These are phyloP conservation scores for Gautieria morchelliformis DNA, from an alignment of 768 basidiomycete genomes.

Conservation along the genomic window DNA sequence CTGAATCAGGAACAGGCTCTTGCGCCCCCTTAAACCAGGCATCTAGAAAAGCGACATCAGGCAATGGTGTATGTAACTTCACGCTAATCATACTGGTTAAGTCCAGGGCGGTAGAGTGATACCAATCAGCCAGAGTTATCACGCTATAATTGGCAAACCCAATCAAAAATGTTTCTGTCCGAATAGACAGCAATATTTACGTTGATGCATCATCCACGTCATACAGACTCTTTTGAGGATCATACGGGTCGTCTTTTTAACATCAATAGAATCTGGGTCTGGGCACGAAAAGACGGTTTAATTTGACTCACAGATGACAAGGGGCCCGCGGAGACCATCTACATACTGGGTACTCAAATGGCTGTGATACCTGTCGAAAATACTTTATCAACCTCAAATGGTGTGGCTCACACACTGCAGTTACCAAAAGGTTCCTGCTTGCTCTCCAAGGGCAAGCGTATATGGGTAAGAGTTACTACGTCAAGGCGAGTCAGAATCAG, in stretches of 20 bases:
- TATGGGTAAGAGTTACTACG: constrained; percentile 1
- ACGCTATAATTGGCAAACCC: constrained; percentile 9
- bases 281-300: not conserved
- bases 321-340: constrained; percentile 10
- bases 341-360: constrained; percentile 11
- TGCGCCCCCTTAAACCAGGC: constrained; percentile 2
- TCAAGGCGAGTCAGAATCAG: not conserved
- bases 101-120: constrained; percentile 8
- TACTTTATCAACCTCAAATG: not conserved
- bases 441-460: not conserved
- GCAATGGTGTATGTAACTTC: too few species aligned
- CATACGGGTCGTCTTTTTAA: not conserved
- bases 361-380: constrained; percentile 13
- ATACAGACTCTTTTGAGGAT: constrained; percentile 22
- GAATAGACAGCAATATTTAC: not conserved
- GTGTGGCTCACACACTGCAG: not conserved
- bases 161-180: not conserved
- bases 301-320: constrained; percentile 7
- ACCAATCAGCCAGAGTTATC: constrained; percentile 40
- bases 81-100: too few species aligned
- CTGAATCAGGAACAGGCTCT: constrained; percentile 24
- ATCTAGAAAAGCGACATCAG: not conserved
- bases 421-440: constrained; percentile 10
- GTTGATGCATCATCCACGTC: constrained; percentile 37
- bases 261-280: not conserved